Base-by-base conservation (phyloP, 495 filamentous ascomycete species). In the Entonaema liquescens region DNA sequence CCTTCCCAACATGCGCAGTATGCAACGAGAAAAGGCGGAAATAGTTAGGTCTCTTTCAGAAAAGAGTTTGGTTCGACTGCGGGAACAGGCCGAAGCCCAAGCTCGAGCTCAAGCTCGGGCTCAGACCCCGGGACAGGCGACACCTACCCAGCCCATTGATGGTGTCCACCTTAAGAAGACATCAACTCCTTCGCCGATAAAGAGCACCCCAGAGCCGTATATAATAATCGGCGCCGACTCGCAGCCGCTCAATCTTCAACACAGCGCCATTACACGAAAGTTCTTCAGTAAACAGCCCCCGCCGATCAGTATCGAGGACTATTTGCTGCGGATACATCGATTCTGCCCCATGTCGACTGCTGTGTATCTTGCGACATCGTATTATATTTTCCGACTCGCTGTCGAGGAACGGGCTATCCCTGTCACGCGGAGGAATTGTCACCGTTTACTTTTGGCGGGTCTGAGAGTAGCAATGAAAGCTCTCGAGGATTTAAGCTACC, bases 321-420 rank as follows among this genome's bases (percentile, higher is more conserved):
- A 99, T 77, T 84, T 98, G 19, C 79, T 89, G 67, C 92, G 95
- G 49, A 87, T 98, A 54, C 95, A 98, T 77, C 85, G 83, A 38
- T 98, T 89, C 77, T 99, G 95, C 70, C 95, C 96, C 21, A 91
- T 98, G 88, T 96, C 93, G n/a, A 95, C 95, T 2, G 94, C 89
- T 15, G 96, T 98, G 33, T 97, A 95, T 72, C 89, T 99, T n/a
- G 93, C 95, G 2, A 89, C 95, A 1, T 93, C 92, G 50, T 80
- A 90, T n/a, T 98, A 98, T 77, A 93, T 97, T 58, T 90, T 93
- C 73, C 86, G 88, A 55, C 86, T 98, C 42, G 90, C 89, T 0
- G 85, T 94, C 9, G 81, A 89, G 35, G 93, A 98, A 70, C 86
- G 86, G 56, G 84, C 89, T 13, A 87, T 95, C 15, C 85, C 87